phyloP scores from a whole-genome alignment of 1,139 yeast genomes.

The Yamadazyma pseudoaaseri region DNA sequence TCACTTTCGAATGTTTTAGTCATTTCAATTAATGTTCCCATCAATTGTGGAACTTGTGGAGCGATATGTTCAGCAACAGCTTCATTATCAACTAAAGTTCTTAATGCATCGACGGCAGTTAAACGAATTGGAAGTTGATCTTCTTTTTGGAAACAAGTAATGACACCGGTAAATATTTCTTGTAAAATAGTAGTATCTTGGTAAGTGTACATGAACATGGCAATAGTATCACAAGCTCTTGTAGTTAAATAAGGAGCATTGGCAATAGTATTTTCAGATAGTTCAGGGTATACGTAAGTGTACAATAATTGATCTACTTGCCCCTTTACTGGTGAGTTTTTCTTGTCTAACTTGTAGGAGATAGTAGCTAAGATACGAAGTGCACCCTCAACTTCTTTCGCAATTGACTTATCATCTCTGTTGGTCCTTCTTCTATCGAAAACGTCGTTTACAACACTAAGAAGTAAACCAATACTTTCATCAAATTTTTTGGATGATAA shows the following conservation, averaged over 20 bases:
- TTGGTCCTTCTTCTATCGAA: slow-evolving; percentile 43
- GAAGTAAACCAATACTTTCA: slow-evolving; percentile 38
- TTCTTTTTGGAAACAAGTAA: slow-evolving; percentile 41
- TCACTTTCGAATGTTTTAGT: slow-evolving; percentile 53
- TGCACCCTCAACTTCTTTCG: slow-evolving; percentile 51
- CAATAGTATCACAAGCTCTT: slow-evolving; percentile 55
- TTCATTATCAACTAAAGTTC: slow-evolving; percentile 49
- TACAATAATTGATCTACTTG: slow-evolving; percentile 46
- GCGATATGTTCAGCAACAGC: slow-evolving; percentile 46
- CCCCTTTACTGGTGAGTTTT: slow-evolving; percentile 42
- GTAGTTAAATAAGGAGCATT: slow-evolving; percentile 51
- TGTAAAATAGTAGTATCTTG: slow-evolving; percentile 40
- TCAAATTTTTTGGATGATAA: slow-evolving; percentile 48
- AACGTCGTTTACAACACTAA: slow-evolving; percentile 50
- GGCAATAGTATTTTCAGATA: slow-evolving; percentile 28
- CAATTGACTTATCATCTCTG: slow-evolving; percentile 27
- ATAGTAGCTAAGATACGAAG: slow-evolving; percentile 48
- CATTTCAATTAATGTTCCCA: slow-evolving; percentile 52
- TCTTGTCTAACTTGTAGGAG: slow-evolving; percentile 40
- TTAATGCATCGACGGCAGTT: slow-evolving; percentile 54
- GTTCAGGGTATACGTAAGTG: slow-evolving; percentile 48
- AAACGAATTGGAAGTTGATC: slow-evolving; percentile 50
- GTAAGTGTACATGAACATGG: slow-evolving; percentile 43
- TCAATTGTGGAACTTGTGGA: slow-evolving; percentile 50
- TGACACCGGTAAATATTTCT: slow-evolving; percentile 44